These are phyloP conservation scores for Blastocystis hominis DNA, from an alignment of 352 stramenopile species.

Conservation along the genomic window DNA sequence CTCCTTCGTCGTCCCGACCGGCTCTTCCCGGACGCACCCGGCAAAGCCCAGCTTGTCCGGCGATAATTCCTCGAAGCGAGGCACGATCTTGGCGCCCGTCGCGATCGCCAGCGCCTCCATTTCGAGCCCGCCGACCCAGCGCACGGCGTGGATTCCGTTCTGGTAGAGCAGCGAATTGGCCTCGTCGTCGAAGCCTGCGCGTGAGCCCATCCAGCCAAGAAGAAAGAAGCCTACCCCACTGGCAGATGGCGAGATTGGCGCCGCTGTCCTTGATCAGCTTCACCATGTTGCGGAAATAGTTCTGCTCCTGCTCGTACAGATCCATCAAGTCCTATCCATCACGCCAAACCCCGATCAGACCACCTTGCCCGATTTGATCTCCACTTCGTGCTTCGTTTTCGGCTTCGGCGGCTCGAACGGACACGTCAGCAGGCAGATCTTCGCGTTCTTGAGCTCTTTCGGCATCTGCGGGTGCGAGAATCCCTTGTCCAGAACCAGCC, in stretches of 20 bases:
- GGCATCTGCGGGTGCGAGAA: constrained; percentile 96
- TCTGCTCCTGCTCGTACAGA: constrained; percentile 89
- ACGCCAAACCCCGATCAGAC: not conserved
- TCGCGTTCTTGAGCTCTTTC: constrained; percentile 88
- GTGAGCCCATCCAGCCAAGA: constrained; percentile 58
- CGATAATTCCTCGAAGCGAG: constrained; percentile 89
- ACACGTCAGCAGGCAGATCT: constrained; percentile 95
- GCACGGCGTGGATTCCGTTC: constrained; percentile 87
- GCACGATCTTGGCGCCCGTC: constrained; percentile 92
- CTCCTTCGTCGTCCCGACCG: constrained; percentile 91
- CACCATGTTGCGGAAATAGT: constrained; percentile 98
- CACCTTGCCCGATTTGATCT: constrained; percentile 92
- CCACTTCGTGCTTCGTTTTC: constrained; percentile 99
- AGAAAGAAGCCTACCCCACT: constrained; percentile 45
- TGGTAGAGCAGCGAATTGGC: constrained; percentile 96
- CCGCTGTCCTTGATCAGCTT: constrained; percentile 95
- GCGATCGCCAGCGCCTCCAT: constrained; percentile 99
- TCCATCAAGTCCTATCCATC: constrained; percentile 45
- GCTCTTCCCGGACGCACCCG: constrained; percentile 81
- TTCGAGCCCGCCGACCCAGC: constrained; percentile 96
- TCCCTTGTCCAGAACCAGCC: constrained; percentile 98
- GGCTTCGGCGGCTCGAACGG: constrained; percentile 97
- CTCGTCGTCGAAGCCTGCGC: constrained; percentile 99
- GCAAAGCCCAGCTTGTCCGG: constrained; percentile 88
- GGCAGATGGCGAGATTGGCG: constrained; percentile 93